Evolutionary conservation across 192 early-diverging fungal species (phyloP).

Genomic region (Backusella luteola): DNA sequence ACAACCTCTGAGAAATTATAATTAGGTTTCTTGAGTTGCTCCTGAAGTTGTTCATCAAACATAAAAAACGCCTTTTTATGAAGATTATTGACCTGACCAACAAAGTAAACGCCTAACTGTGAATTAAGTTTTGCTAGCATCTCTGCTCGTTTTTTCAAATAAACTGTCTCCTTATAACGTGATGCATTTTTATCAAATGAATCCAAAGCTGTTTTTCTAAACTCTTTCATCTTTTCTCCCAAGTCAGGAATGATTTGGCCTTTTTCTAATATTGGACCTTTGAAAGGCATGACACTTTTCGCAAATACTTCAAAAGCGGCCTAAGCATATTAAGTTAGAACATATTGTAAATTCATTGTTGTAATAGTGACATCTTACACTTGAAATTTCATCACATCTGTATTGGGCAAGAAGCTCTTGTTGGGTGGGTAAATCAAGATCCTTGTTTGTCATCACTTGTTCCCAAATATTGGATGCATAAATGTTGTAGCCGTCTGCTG

Average conservation of each 20-base stretch:
- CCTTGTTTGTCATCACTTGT: slow-evolving; percentile 91
- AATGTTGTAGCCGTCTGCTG: slow-evolving; percentile 91
- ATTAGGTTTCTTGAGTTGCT: slow-evolving; percentile 19
- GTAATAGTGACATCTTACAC: slow-evolving; percentile 28
- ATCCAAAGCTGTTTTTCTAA: slow-evolving; percentile 56
- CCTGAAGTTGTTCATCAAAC: slow-evolving; percentile 52
- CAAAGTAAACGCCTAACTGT: slow-evolving; percentile 73
- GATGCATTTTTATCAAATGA: slow-evolving; percentile 89
- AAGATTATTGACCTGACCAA: slow-evolving; percentile 88
- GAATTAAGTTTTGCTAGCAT: slow-evolving; percentile 76
- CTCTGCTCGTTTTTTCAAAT: slow-evolving; percentile 83
- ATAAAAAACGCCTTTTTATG: slow-evolving; percentile 66
- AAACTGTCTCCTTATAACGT: slow-evolving; percentile 87
- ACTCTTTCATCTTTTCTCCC: slow-evolving; percentile 62
- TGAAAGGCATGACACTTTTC: slow-evolving; percentile 58
- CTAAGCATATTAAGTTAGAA: slow-evolving; percentile 16
- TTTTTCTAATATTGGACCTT: slow-evolving; percentile 65
- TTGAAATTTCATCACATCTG: slow-evolving; percentile 96
- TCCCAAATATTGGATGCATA: slow-evolving; percentile 96
- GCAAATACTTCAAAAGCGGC: slow-evolving; percentile 70
- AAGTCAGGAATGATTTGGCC: slow-evolving; percentile 80
- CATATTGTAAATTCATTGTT: background rate
- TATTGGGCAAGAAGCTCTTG: slow-evolving; percentile 97
- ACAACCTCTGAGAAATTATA: slow-evolving; percentile 70
- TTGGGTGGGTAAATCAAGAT: slow-evolving; percentile 97